Conservation (phyloP, 352 stramenopile genomes). For the Phytophthora palmivora region DNA sequence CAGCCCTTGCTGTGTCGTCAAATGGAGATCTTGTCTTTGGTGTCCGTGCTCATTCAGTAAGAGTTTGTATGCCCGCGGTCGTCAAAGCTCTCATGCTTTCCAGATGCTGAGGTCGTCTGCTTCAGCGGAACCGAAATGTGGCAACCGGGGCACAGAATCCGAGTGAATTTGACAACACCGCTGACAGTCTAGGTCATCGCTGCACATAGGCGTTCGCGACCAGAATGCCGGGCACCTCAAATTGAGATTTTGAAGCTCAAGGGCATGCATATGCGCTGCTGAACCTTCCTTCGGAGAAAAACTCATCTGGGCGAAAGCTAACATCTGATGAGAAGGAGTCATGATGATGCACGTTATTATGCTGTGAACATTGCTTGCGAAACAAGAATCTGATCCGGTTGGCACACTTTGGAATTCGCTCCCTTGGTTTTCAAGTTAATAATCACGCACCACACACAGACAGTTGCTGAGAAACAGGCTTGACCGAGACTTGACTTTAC, state of each 20-base stretch:
- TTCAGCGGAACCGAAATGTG: constrained; percentile 13
- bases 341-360: too few relatives aligned
- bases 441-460: neutral
- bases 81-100: constrained; percentile 25
- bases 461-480: constrained; percentile 17
- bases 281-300: too few relatives aligned
- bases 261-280: too few relatives aligned
- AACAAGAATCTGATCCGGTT: too few relatives aligned
- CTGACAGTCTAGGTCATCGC: constrained; percentile 1
- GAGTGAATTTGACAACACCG: constrained; percentile 7
- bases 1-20: constrained; percentile 5
- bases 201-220: neutral
- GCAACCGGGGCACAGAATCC: constrained; percentile 5
- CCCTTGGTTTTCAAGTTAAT: too few relatives aligned
- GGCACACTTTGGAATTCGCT: too few relatives aligned
- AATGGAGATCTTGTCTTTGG: constrained; percentile 26
- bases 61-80: constrained; percentile 22
- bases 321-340: too few relatives aligned
- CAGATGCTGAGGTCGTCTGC: constrained; percentile 25
- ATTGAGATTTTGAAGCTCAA: too few relatives aligned
- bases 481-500: constrained; percentile 15
- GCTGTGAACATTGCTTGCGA: too few relatives aligned
- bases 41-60: constrained; percentile 26
- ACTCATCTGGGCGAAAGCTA: too few relatives aligned
- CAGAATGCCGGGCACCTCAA: neutral